A percentile compares a stretch with the other conserved stretches of the same genome.
phyloP scores from a whole-genome alignment of 2,329 filamentous ascomycete species.

The Aspergillus sp. region DNA sequence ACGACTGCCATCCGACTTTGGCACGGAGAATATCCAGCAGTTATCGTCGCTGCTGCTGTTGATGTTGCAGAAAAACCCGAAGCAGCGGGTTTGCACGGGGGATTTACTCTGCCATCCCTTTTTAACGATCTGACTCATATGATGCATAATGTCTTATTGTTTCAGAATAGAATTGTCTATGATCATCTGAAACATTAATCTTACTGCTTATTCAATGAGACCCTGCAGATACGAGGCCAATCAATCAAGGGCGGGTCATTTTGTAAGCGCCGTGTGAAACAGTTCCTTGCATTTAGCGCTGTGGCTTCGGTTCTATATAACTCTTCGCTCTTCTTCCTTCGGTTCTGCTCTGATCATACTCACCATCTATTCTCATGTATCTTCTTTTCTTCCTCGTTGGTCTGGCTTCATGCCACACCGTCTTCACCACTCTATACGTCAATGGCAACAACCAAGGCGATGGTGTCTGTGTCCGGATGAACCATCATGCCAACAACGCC shows the following conservation, averaged over 20 bases:
- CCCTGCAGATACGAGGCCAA: too few species aligned
- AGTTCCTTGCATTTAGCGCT: too few species aligned
- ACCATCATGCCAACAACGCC: slow-evolving; percentile 46
- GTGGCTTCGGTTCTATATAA: too few species aligned
- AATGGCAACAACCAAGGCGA: slow-evolving; percentile 63
- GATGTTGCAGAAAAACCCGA: slow-evolving; percentile 9
- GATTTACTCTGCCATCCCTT: slow-evolving; percentile 8
- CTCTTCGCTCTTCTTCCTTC: not conserved
- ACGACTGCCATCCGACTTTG: slow-evolving; percentile 10
- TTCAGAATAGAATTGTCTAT: too few species aligned
- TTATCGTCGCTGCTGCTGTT: slow-evolving; percentile 10
- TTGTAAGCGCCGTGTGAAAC: too few species aligned
- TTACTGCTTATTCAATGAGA: too few species aligned
- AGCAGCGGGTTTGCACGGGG: slow-evolving; percentile 3
- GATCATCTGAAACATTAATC: too few species aligned
- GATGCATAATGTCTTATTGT: too few species aligned
- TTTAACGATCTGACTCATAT: not conserved
- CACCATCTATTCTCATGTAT: too few species aligned
- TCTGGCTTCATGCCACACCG: slow-evolving; percentile 49
- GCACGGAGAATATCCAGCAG: slow-evolving; percentile 6
- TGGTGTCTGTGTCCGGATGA: slow-evolving; percentile 67
- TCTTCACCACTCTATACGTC: slow-evolving; percentile 61
- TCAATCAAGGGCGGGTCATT: too few species aligned
- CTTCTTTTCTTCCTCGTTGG: not conserved
- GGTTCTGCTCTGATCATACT: too few species aligned